Evolutionary conservation across 768 basidiomycete genomes (phyloP).

Genomic region (Naganishia friedmannii): DNA sequence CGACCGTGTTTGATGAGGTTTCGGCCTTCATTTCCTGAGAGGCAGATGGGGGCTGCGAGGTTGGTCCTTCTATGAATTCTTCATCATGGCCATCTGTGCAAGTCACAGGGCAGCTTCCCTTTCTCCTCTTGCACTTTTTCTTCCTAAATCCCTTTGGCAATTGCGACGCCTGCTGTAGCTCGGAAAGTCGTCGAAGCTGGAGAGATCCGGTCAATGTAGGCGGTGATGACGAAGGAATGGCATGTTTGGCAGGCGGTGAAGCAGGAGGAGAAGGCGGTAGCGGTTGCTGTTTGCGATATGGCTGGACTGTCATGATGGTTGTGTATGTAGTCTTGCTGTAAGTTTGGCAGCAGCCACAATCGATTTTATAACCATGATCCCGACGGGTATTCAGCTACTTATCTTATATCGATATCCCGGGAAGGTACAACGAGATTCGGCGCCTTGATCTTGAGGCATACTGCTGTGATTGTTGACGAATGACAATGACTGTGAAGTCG

Average conservation of each 20-base stretch:
- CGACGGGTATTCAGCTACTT: neutral
- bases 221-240: neutral
- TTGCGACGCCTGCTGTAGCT: neutral
- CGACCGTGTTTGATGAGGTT: neutral
- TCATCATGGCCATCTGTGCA: neutral
- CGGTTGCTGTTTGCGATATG: neutral
- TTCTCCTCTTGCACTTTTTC: constrained; percentile 12
- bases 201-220: neutral
- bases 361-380: neutral
- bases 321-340: neutral
- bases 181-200: neutral
- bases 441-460: too few relatives aligned
- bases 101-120: neutral
- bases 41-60: neutral
- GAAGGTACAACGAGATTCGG: neutral
- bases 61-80: neutral
- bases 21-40: neutral
- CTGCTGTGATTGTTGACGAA: neutral
- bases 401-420: neutral
- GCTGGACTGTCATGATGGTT: neutral
- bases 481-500: constrained; percentile 6
- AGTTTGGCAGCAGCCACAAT: neutral
- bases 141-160: constrained; percentile 7
- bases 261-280: constrained; percentile 12
- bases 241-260: constrained; percentile 9